Base-by-base conservation (phyloP, 75 land plant species). In the Selaginella moellendorffii region DNA sequence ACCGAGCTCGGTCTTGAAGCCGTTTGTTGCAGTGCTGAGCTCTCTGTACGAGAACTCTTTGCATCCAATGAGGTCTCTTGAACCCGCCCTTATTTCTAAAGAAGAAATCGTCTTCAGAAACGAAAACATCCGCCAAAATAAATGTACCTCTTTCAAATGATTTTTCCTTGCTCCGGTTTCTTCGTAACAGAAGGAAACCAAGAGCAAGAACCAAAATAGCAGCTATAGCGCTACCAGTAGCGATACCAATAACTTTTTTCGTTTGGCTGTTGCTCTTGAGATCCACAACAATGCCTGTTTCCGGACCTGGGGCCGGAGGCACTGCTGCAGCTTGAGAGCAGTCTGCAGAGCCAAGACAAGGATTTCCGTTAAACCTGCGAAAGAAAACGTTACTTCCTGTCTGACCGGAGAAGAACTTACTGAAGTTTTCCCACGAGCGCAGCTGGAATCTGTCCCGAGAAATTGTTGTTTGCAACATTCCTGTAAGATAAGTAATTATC, bases 391-490 rank as follows among this genome's bases (percentile, higher is more conserved):
- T 28, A 61, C 25, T 73, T 80, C 85, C 79, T 82, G 54, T 68
- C 75, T 46, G 76, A 61, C 46, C 61, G 74, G 63, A 82, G 62
- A 63, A 85, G 63, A 24, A n/a, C n/a, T n/a, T n/a, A n/a, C n/a
- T n/a, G n/a, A n/a, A n/a, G n/a, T n/a, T n/a, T n/a, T n/a, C n/a
- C n/a, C n/a, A n/a, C n/a, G n/a, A n/a, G n/a, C n/a, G 74, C 66
- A 28, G 5, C 62, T 30, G 88, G 88, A 21, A 84, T 67, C 51
- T 68, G 54, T 0, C 85, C 87, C 54, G 77, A 73, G 24, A 84
- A 77, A 23, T 82, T 68, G 68, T 84, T 84, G 69, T 84, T 84
- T 61, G 73, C 82, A 71, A 84, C 63, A 64, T 84, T 76, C 73
- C 87, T 84, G 73, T 23, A 54, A 27, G 28, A 36, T 20, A 28